Evolutionary conservation across 2,329 filamentous ascomycete genomes (phyloP), one percentile per base, ranked within the genome.

Genomic region (Paraphoma chrysanthemicola): DNA sequence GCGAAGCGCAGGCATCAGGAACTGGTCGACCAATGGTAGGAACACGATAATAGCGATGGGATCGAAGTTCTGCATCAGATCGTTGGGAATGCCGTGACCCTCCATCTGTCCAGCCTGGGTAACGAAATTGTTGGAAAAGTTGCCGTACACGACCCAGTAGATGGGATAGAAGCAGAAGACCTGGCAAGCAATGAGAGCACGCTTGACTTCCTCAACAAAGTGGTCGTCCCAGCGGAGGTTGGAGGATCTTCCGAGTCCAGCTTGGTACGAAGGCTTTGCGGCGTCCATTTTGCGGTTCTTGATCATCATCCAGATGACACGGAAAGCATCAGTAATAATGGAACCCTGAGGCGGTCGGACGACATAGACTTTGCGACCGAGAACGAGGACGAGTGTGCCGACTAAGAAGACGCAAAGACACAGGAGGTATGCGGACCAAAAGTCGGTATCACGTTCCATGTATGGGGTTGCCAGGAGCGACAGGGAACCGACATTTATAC

Each of bases 141-240:
- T 72, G 10, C 70, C 68, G 52, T 77, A 81, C 11, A 79, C 75
- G 6, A 81, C 76, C 79, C 79, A 81, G 72, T 80, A 81, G 57
- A 81, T 71, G 1, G 80, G 80, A 56, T 79, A 81, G 62, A 80
- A 81, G 46, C 63, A 60, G 60, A 91, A 91, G 54, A 91, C 88
- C 68, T 88, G 85, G 82, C 89, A 92, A 33, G 89, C 90, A 73
- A 81, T 71, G 5, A 87, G 77, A 2, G 84, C 84, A 63, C 89
- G 87, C 81, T 90, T 90, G 51, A 92, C 80, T 69, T 92, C 89
- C 2, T 90, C 88, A 51, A 92, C 81, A 64, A 91, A 92, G 69
- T 87, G 83, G 68, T 91, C 88, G 56, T 90, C 84, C 88, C 89
- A 92, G 28, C 86, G 74, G 9, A 75, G 64, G 57, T 76, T 71